A percentile compares a stretch with the other conserved stretches of the same genome.
Conservation (phyloP, 2,329 filamentous ascomycete species). For the Fusarium sp. region DNA sequence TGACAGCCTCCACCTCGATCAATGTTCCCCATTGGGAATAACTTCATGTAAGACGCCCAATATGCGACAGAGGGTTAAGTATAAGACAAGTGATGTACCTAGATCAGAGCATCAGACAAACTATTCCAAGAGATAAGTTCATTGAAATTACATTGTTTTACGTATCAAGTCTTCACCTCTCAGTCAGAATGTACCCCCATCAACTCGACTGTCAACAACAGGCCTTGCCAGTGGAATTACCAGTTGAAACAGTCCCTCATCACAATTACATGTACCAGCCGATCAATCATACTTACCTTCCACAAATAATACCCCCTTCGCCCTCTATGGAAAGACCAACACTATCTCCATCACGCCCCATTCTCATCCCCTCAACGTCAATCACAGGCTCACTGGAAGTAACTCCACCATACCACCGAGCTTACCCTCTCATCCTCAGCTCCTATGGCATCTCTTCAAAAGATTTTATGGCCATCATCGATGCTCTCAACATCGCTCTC, state of each 20-base stretch:
- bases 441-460: neutral
- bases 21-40: conserved; percentile 15
- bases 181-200: neutral
- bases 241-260: neutral
- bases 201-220: neutral
- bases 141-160: no score
- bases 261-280: neutral
- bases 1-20: conserved; percentile 7
- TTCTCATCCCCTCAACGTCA: conserved; percentile 9
- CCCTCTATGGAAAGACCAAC: no score
- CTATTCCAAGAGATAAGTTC: neutral
- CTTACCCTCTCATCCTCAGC: conserved; percentile 6
- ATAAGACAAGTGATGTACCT: neutral
- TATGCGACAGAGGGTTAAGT: neutral
- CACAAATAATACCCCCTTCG: neutral
- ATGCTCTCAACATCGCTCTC: neutral
- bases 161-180: no score
- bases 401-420: conserved; percentile 8
- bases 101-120: neutral
- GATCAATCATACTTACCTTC: fast-evolving
- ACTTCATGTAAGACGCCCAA: neutral
- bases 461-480: neutral
- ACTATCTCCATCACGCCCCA: neutral
- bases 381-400: neutral
- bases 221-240: neutral